Evolutionary conservation across 371 early-diverging fungal genomes (phyloP), one percentile per base, ranked within the genome.

Genomic region (Mortierella sp.): DNA sequence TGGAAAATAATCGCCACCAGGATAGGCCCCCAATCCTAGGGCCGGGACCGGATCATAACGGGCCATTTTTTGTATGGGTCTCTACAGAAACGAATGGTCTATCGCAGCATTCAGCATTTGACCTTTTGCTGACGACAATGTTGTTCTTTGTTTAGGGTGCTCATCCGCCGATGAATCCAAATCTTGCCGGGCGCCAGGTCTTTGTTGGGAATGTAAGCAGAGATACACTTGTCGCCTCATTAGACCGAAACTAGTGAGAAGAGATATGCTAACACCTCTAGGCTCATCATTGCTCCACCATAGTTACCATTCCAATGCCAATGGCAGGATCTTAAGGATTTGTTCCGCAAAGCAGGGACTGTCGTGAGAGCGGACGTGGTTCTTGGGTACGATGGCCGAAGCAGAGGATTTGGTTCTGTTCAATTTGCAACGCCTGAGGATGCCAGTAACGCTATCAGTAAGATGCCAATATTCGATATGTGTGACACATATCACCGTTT

Each of bases 251-350:
- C n/a, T n/a, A n/a, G n/a, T n/a, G n/a, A 43, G 18, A 43, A n/a
- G 31, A 23, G 0, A 18, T 3, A 42, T 14, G 28, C 39, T 23
- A 18, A 26, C 24, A 21, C 23, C 23, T 48, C 23, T 23, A 18
- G 19, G 5, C 45, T 43, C 34, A 43, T 43, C 5, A 43, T 9
- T 18, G 19, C 45, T 30, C 51, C 21, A 19, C 6, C 49, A 45
- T 47, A 86, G 83, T 79, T 92, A 23, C 87, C 91, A 4, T 89
- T 86, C 67, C 83, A 82, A 55, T 86, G 86, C 49, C 87, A 87
- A 60, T 91, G 91, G 93, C 90, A 93, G 67, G 91, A 93, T 54
- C 81, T 93, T 46, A 91, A 91, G 81, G 91, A 93, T 72, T 81
- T 89, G 41, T 91, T 93, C 82, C 82, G 90, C 38, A 82, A 84